These are phyloP conservation scores for Coleophoma crateriformis DNA, from an alignment of 2,329 filamentous ascomycete genomes.

Conservation along the genomic window DNA sequence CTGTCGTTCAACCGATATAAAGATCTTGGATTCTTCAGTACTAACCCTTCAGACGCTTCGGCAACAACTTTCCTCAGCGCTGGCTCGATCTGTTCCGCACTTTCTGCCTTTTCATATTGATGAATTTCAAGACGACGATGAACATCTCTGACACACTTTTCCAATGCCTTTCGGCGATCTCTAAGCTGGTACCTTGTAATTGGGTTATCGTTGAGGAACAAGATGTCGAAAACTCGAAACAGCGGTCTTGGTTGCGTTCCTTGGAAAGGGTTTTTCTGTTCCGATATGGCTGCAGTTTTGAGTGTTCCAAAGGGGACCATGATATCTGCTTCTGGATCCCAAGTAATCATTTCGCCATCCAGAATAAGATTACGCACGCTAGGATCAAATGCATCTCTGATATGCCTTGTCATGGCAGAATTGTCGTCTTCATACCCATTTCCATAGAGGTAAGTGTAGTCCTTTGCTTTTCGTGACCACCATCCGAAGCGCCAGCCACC, in stretches of 20 bases:
- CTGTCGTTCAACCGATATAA: slow-evolving; percentile 82
- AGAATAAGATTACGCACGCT: slow-evolving; percentile 83
- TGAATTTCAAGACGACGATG: slow-evolving; percentile 81
- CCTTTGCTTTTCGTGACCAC: slow-evolving; percentile 94
- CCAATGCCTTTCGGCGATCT: slow-evolving; percentile 72
- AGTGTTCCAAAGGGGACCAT: slow-evolving; percentile 88
- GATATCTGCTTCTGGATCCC: slow-evolving; percentile 81
- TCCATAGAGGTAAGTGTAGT: slow-evolving; percentile 94
- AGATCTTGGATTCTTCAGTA: slow-evolving; percentile 88
- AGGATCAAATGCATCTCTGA: slow-evolving; percentile 69
- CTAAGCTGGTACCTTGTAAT: slow-evolving; percentile 78
- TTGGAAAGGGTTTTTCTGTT: slow-evolving; percentile 67
- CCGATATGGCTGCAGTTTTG: slow-evolving; percentile 81
- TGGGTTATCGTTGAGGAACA: slow-evolving; percentile 77
- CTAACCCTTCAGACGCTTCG: slow-evolving; percentile 81
- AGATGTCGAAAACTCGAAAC: slow-evolving; percentile 83
- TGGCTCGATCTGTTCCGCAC: slow-evolving; percentile 69
- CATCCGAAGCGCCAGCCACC: slow-evolving; percentile 76
- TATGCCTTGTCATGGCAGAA: slow-evolving; percentile 73
- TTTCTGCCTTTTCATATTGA: slow-evolving; percentile 59
- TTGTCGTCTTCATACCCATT: slow-evolving; percentile 67
- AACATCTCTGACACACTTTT: slow-evolving; percentile 63
- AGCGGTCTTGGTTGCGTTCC: slow-evolving; percentile 63
- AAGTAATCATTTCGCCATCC: slow-evolving; percentile 98
- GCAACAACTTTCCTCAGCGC: slow-evolving; percentile 77